Conservation (phyloP, 2,329 filamentous ascomycete species). For the Thelonectria olida region DNA sequence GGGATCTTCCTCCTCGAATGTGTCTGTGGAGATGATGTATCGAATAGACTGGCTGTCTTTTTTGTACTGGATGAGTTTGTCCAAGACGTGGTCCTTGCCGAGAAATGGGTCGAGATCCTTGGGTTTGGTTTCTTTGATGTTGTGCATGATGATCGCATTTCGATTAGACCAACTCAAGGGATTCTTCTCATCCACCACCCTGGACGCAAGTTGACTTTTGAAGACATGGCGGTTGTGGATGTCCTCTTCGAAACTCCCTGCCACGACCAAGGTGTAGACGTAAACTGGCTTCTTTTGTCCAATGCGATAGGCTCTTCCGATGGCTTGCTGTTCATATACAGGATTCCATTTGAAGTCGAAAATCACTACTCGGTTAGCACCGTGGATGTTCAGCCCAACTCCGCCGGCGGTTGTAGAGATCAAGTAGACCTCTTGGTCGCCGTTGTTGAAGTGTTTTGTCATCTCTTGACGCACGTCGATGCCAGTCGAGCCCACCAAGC, state of each 20-base stretch:
- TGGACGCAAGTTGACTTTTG: slow-evolving; percentile 81
- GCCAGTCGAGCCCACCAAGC: slow-evolving; percentile 74
- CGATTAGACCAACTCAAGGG: slow-evolving; percentile 72
- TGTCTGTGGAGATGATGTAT: slow-evolving; percentile 73
- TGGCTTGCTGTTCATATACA: slow-evolving; percentile 83
- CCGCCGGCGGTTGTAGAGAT: slow-evolving; percentile 88
- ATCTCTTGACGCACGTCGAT: slow-evolving; percentile 67
- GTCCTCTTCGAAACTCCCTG: slow-evolving; percentile 81
- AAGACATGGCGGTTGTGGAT: slow-evolving; percentile 80
- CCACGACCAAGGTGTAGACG: slow-evolving; percentile 83
- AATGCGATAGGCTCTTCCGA: slow-evolving; percentile 86
- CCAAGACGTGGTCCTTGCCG: slow-evolving; percentile 72
- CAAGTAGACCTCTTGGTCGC: slow-evolving; percentile 69
- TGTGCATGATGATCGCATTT: slow-evolving; percentile 65
- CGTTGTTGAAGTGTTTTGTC: slow-evolving; percentile 75
- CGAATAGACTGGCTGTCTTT: slow-evolving; percentile 54
- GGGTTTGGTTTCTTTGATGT: slow-evolving; percentile 61
- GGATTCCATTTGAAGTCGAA: slow-evolving; percentile 88
- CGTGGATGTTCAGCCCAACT: slow-evolving; percentile 82
- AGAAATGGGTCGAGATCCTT: slow-evolving; percentile 61
- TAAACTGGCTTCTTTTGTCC: slow-evolving; percentile 83
- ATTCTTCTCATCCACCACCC: slow-evolving; percentile 86
- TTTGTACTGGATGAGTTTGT: slow-evolving; percentile 53
- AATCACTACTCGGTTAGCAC: slow-evolving; percentile 86
- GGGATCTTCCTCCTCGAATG: slow-evolving; percentile 76